phyloP scores from a whole-genome alignment of 2,329 filamentous ascomycete species.

The Hymenoscyphus infarciens region DNA sequence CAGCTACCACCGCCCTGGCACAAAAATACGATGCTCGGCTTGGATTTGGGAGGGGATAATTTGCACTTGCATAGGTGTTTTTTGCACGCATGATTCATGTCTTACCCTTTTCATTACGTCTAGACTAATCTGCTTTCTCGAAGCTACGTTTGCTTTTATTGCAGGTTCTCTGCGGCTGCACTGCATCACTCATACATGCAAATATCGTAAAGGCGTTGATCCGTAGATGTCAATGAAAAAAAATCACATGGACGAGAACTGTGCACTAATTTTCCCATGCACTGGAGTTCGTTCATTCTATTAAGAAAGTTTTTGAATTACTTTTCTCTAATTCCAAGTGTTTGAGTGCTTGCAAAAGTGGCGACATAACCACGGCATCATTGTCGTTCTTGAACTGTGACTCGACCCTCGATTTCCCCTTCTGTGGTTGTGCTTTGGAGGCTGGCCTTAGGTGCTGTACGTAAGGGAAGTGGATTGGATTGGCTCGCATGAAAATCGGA shows the following conservation, averaged over 20 bases:
- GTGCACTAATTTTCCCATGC: neutral
- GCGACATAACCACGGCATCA: neutral
- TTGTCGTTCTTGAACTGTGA: neutral
- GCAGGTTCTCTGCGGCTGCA: conserved; percentile 14
- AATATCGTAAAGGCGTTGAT: conserved; percentile 25
- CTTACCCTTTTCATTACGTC: conserved; percentile 24
- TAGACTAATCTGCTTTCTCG: conserved; percentile 33
- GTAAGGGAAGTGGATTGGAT: neutral
- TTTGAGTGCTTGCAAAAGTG: neutral
- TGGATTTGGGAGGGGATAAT: conserved; percentile 8
- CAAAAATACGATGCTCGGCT: conserved; percentile 12
- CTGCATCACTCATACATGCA: conserved; percentile 25
- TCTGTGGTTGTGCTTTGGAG: neutral
- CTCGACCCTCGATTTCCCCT: neutral
- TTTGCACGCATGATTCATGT: conserved; percentile 19
- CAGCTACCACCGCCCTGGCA: conserved; percentile 14
- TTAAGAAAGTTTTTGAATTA: neutral
- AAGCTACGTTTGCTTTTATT: conserved; percentile 19
- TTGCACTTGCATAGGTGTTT: conserved; percentile 26
- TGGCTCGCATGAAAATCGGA: neutral
- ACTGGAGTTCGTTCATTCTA: neutral
- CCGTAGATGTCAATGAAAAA: conserved; percentile 30
- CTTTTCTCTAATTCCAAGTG: neutral
- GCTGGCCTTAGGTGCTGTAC: no score
- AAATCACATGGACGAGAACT: conserved; percentile 11